Evolutionary conservation across 2,329 filamentous ascomycete species (phyloP).

Genomic region (Pseudogymnoascus sp.): DNA sequence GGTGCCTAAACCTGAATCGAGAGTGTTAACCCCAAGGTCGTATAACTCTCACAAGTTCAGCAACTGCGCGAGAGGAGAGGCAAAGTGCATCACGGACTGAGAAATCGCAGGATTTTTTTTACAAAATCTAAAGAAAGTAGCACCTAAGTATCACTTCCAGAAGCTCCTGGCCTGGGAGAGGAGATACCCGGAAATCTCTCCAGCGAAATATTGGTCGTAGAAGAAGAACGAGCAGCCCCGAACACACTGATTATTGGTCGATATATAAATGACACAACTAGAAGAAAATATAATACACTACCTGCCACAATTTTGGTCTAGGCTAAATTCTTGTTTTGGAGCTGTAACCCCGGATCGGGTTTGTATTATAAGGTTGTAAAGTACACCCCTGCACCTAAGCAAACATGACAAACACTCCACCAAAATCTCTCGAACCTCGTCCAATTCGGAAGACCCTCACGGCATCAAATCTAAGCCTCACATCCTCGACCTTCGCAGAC

Average conservation of each 20-base stretch:
- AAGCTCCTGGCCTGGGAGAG: neutral
- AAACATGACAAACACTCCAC: conserved; percentile 11
- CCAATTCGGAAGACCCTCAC: neutral
- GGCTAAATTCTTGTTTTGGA: neutral
- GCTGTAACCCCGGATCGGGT: neutral
- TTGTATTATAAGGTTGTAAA: neutral
- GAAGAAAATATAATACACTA: neutral
- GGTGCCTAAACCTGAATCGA: no score
- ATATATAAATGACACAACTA: neutral
- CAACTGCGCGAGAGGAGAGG: neutral
- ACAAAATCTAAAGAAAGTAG: neutral
- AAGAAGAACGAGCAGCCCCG: neutral
- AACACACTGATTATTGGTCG: neutral
- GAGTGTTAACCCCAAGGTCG: no score
- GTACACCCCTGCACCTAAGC: neutral
- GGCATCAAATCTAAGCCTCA: neutral
- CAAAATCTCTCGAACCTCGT: conserved; percentile 7
- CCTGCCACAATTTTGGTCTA: neutral
- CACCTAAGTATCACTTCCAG: neutral
- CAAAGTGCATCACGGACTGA: neutral
- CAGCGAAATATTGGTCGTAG: neutral
- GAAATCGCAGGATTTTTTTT: neutral
- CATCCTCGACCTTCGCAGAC: neutral
- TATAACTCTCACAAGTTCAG: no score
- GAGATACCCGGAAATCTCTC: neutral